Percentiles rank a stretch among this genome's conserved stretches.
Conservation (phyloP, 1,284 basidiomycete species). For the Cryptococcus maquisensis region DNA sequence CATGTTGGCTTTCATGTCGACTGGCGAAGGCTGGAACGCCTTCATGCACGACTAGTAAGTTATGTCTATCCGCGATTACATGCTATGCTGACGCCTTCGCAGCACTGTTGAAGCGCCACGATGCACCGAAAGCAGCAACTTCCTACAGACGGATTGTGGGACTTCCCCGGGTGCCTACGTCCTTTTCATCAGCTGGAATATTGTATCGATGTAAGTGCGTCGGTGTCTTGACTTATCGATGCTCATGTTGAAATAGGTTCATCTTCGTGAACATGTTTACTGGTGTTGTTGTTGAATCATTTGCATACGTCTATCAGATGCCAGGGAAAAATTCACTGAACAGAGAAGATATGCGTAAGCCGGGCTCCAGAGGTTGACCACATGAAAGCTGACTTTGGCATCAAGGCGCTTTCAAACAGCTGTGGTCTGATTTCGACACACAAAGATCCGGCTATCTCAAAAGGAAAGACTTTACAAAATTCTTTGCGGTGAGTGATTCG, state of each 20-base stretch:
- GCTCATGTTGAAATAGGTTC: slow-evolving; percentile 56
- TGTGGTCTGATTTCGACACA: slow-evolving; percentile 83
- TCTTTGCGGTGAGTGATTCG: slow-evolving; percentile 67
- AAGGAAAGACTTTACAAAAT: slow-evolving; percentile 66
- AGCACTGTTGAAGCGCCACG: slow-evolving; percentile 73
- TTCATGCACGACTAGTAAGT: slow-evolving; percentile 92
- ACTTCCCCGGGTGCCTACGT: slow-evolving; percentile 77
- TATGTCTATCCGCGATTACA: background rate
- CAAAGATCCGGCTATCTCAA: slow-evolving; percentile 74
- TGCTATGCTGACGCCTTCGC: background rate
- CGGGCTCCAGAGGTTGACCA: background rate
- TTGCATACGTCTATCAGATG: slow-evolving; percentile 91
- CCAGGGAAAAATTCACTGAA: slow-evolving; percentile 73
- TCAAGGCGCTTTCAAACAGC: slow-evolving; percentile 72
- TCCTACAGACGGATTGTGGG: slow-evolving; percentile 80
- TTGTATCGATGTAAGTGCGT: slow-evolving; percentile 77
- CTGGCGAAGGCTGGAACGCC: slow-evolving; percentile 83
- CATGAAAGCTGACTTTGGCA: background rate
- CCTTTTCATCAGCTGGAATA: slow-evolving; percentile 93
- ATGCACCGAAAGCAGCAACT: slow-evolving; percentile 65
- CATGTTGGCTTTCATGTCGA: slow-evolving; percentile 64
- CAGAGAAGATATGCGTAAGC: slow-evolving; percentile 75
- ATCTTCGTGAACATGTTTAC: slow-evolving; percentile 95
- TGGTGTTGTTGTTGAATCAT: slow-evolving; percentile 94
- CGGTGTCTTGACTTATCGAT: background rate